These are phyloP conservation scores for Stemphylium vesicarium DNA, from an alignment of 2,329 filamentous ascomycete genomes.

Conservation along the genomic window DNA sequence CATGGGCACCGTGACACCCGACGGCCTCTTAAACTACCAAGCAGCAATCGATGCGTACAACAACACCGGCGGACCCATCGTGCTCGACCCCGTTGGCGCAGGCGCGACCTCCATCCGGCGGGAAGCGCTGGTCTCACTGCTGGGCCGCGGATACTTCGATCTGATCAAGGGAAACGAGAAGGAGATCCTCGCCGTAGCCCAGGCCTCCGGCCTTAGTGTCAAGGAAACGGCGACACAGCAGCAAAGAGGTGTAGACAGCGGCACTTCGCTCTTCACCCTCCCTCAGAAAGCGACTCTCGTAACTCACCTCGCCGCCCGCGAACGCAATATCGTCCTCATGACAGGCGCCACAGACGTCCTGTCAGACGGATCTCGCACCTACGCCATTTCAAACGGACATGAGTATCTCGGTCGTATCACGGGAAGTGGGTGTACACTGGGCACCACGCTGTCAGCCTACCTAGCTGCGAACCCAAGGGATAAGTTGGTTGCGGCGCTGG, in stretches of 20 bases:
- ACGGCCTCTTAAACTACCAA: conserved; percentile 73
- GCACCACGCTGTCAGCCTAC: conserved; percentile 79
- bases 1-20: conserved; percentile 88
- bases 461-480: conserved; percentile 57
- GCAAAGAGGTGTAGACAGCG: conserved; percentile 85
- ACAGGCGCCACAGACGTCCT: conserved; percentile 81
- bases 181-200: conserved; percentile 76
- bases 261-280: conserved; percentile 59
- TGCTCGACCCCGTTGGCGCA: conserved; percentile 90
- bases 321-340: conserved; percentile 77
- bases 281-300: conserved; percentile 69
- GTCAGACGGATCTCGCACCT: conserved; percentile 73
- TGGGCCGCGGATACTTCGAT: conserved; percentile 77
- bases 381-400: conserved; percentile 79
- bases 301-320: conserved; percentile 67
- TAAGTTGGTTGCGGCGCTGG: conserved; percentile 70
- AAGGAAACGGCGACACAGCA: conserved; percentile 60
- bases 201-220: conserved; percentile 55
- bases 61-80: conserved; percentile 71
- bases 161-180: conserved; percentile 94
- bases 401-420: conserved; percentile 72
- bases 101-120: conserved; percentile 80
- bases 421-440: conserved; percentile 80
- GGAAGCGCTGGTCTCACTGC: conserved; percentile 71
- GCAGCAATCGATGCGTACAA: conserved; percentile 85